A percentile compares a stretch with the other conserved stretches of the same genome.
These are phyloP conservation scores for Hirschioporus abietinus DNA, from an alignment of 768 basidiomycete species.

Conservation along the genomic window DNA sequence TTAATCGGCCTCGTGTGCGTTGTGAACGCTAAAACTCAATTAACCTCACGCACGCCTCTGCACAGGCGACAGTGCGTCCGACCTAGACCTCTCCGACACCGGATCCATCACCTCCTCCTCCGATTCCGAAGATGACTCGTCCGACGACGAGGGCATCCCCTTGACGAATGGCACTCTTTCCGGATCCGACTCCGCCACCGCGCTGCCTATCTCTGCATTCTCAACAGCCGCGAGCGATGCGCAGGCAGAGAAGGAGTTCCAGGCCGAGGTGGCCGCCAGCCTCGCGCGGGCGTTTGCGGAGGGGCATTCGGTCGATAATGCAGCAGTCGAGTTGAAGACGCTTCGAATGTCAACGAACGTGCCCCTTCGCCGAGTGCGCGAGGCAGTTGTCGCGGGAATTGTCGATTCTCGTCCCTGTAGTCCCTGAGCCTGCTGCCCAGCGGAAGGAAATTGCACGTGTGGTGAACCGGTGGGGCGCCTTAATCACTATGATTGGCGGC, in stretches of 20 bases:
- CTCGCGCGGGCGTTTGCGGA: slow-evolving; percentile 91
- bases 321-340: slow-evolving; percentile 91
- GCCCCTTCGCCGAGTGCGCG: slow-evolving; percentile 74
- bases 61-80: slow-evolving; percentile 57
- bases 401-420: slow-evolving; percentile 65
- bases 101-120: slow-evolving; percentile 46
- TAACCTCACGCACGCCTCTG: not conserved
- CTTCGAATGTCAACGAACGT: slow-evolving; percentile 97
- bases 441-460: slow-evolving; percentile 60
- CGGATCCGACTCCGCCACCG: slow-evolving; percentile 45
- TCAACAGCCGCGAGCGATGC: slow-evolving; percentile 33
- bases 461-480: slow-evolving; percentile 72
- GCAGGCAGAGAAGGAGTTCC: slow-evolving; percentile 65
- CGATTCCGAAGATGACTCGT: slow-evolving; percentile 36
- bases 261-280: slow-evolving; percentile 70
- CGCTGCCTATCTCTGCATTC: slow-evolving; percentile 36
- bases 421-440: slow-evolving; percentile 51
- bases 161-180: slow-evolving; percentile 28
- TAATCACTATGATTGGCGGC: slow-evolving; percentile 79
- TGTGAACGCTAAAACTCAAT: not conserved
- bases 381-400: slow-evolving; percentile 83
- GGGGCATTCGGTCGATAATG: slow-evolving; percentile 88
- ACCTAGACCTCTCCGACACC: slow-evolving; percentile 56
- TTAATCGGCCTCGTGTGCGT: slow-evolving; percentile 1
- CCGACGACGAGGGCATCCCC: slow-evolving; percentile 18